These are phyloP conservation scores for Fibroporia radiculosa DNA, from an alignment of 768 basidiomycete genomes.

Conservation along the genomic window DNA sequence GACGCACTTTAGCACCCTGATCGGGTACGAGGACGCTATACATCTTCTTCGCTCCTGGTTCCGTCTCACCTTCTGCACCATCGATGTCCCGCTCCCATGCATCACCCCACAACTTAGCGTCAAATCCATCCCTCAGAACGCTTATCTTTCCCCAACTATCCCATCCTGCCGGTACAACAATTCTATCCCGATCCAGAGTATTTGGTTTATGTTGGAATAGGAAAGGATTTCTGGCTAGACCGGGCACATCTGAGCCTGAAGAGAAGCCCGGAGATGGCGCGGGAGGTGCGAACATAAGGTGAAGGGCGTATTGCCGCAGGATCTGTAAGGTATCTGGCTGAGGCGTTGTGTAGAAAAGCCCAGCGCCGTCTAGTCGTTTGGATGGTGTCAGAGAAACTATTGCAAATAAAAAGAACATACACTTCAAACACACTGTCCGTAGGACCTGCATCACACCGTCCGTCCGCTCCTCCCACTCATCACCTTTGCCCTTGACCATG, in stretches of 20 bases:
- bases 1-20: conserved; percentile 60
- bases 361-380: conserved; percentile 46
- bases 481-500: conserved; percentile 88
- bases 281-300: conserved; percentile 71
- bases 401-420: conserved; percentile 41
- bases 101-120: conserved; percentile 71
- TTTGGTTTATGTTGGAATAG: conserved; percentile 86
- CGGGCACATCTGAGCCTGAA: conserved; percentile 27
- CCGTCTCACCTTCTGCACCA: conserved; percentile 30
- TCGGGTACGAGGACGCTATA: conserved; percentile 71
- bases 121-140: conserved; percentile 87
- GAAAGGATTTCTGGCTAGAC: conserved; percentile 70
- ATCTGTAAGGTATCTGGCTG: conserved; percentile 67
- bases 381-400: background rate
- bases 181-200: conserved; percentile 84
- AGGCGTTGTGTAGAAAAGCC: conserved; percentile 85
- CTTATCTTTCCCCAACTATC: conserved; percentile 96
- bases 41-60: conserved; percentile 52
- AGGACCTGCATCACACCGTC: conserved; percentile 96
- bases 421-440: conserved; percentile 85
- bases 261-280: conserved; percentile 40
- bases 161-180: conserved; percentile 94
- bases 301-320: conserved; percentile 78
- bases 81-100: conserved; percentile 70
- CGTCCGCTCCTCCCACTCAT: conserved; percentile 91